A percentile compares a stretch with the other conserved stretches of the same genome.
phyloP scores from a whole-genome alignment of 2,329 filamentous ascomycete genomes.

The Aspergillus ochraceus region DNA sequence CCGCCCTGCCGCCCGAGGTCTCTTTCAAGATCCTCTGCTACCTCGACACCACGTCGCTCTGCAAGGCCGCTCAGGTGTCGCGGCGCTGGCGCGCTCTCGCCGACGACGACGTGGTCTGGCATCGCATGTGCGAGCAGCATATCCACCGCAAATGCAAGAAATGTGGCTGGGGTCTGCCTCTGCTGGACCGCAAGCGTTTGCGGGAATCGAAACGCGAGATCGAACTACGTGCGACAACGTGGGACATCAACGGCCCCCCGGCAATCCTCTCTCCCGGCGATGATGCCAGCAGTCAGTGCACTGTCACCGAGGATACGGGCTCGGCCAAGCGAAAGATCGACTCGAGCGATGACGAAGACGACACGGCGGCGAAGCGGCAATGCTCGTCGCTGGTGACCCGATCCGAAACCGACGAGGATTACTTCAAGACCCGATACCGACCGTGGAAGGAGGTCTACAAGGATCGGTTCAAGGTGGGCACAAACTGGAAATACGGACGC shows the following conservation, averaged over 20 bases:
- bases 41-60: constrained; percentile 89
- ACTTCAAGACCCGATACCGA: constrained; percentile 55
- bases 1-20: constrained; percentile 83
- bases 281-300: background rate
- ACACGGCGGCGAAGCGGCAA: constrained; percentile 31
- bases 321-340: constrained; percentile 31
- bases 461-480: constrained; percentile 91
- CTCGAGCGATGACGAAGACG: constrained; percentile 29
- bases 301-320: constrained; percentile 3
- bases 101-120: constrained; percentile 98
- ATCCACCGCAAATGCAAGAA: constrained; percentile 92
- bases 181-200: constrained; percentile 84
- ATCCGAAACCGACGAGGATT: constrained; percentile 43
- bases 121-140: constrained; percentile 96
- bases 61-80: constrained; percentile 94
- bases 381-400: constrained; percentile 26
- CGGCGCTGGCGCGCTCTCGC: constrained; percentile 82
- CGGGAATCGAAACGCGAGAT: constrained; percentile 85
- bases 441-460: constrained; percentile 98
- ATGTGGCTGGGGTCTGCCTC: constrained; percentile 90
- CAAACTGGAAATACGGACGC: constrained; percentile 95
- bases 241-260: constrained; percentile 56
- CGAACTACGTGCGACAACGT: constrained; percentile 65
- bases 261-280: constrained; percentile 27
- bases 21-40: constrained; percentile 91